Evolutionary conservation across 177 flowering plant species (phyloP), one percentile per base, ranked within the genome.

Genomic region (Telopea speciosissima): DNA sequence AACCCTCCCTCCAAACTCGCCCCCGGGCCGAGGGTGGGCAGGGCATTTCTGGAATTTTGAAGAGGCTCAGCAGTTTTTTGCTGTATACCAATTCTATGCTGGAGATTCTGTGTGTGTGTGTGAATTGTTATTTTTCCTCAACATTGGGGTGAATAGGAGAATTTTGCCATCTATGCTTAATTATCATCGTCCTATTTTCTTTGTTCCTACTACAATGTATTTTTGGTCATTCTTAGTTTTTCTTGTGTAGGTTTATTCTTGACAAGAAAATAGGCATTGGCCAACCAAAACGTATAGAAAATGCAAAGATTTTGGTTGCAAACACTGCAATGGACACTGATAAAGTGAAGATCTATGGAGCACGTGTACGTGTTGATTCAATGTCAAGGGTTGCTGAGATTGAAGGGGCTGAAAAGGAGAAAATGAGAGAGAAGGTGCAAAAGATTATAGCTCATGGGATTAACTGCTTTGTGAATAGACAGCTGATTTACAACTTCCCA

Each of bases 251-350:
- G 69, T 96, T 96, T 78, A 96, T 96, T 81, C 92, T 96, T 75
- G 99, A 96, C 87, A 96, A 96, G 81, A 96, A 93, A 80, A 93
- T 93, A 40, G 99, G 99, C 54, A 72, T 96, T 81, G 99, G 99
- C 24, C 99, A 96, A 70, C 99, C 99, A 22, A 96, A 93, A 59
- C 96, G 90, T 74, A 91, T 96, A 60, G 98, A 96, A 79, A 89
- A 95, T 84, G 99, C 97, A 54, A 94, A 93, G n/a, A 93, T 96
- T 73, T 83, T 96, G 86, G 98, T 96, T 68, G 96, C 99, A 78
- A 96, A 96, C 81, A 96, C 98, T 67, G 99, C 99, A 22, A 93
- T 96, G 99, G 99, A 96, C 75, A 93, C 97, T 6, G 99, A 96
- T 77, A 93, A 96, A 84, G 99, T 96, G 19, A 96, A 96, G 78